Conservation (phyloP, 148 eudicot species). For the Polygonum maritimum region DNA sequence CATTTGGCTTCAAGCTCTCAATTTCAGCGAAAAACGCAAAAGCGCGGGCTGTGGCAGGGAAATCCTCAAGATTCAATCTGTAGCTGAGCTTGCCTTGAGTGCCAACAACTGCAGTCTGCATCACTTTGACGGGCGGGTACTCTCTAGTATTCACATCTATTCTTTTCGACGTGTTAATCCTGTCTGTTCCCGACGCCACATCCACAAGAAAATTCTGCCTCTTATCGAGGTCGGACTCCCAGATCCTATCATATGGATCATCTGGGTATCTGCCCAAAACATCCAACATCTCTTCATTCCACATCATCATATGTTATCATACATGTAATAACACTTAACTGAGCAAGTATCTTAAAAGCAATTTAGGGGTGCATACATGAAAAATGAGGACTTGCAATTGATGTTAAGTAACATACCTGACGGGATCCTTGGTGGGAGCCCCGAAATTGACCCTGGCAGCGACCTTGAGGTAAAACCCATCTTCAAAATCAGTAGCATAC, state of each 20-base stretch:
- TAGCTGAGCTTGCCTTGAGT: conserved; percentile 62
- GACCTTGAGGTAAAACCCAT: conserved; percentile 65
- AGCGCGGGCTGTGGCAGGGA: conserved; percentile 92
- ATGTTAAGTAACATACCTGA: conserved; percentile 43
- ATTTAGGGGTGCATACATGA: too few relatives aligned
- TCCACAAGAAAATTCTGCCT: conserved; percentile 83
- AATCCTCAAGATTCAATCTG: conserved; percentile 76
- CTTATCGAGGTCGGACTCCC: conserved; percentile 90
- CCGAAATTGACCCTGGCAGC: conserved; percentile 88
- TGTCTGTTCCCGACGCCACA: conserved; percentile 74
- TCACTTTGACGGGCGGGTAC: conserved; percentile 86
- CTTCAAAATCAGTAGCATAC: conserved; percentile 94
- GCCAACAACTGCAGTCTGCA: conserved; percentile 96
- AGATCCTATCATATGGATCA: conserved; percentile 93
- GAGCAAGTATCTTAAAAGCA: too few relatives aligned
- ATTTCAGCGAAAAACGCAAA: conserved; percentile 95
- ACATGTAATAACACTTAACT: background rate
- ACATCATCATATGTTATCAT: background rate
- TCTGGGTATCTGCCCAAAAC: conserved; percentile 76
- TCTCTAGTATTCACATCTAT: conserved; percentile 72
- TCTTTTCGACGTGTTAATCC: conserved; percentile 58
- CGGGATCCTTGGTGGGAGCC: conserved; percentile 48
- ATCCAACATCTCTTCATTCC: background rate
- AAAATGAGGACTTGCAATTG: too few relatives aligned
- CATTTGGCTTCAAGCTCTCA: conserved; percentile 44